phyloP scores from a whole-genome alignment of 768 basidiomycete genomes.

The Trichaptum fuscoviolaceum region DNA sequence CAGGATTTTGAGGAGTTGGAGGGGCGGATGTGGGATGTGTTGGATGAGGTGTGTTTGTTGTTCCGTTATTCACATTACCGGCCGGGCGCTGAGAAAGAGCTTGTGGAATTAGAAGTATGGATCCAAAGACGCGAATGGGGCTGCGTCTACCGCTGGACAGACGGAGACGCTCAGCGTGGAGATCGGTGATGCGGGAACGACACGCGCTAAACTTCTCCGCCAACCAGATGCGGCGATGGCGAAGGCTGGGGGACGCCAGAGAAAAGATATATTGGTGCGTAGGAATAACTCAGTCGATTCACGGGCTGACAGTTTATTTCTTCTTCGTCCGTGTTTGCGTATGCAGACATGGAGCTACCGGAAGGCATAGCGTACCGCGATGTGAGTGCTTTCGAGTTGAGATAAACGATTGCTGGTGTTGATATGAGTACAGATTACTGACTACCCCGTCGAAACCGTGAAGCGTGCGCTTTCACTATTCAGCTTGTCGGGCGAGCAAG shows the following conservation, averaged over 20 bases:
- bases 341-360: conserved; percentile 36
- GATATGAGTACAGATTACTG: conserved; percentile 30
- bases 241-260: too few relatives aligned
- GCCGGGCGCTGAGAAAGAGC: not conserved
- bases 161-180: too few relatives aligned
- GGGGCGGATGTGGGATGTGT: conserved; percentile 30
- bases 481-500: conserved; percentile 32
- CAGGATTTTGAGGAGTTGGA: conserved; percentile 40
- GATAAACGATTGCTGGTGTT: not conserved
- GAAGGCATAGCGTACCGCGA: conserved; percentile 31
- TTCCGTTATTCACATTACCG: too few relatives aligned
- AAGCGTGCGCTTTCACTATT: conserved; percentile 34
- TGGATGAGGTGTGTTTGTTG: conserved; percentile 28
- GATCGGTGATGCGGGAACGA: too few relatives aligned
- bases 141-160: not conserved
- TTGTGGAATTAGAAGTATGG: not conserved
- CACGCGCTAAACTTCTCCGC: too few relatives aligned
- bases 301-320: too few relatives aligned
- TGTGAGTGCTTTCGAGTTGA: conserved; percentile 25
- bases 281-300: too few relatives aligned
- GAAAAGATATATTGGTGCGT: too few relatives aligned
- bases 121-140: not conserved
- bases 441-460: conserved; percentile 34
- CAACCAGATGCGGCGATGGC: too few relatives aligned
- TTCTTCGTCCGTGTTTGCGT: too few relatives aligned